These are phyloP conservation scores for Colletotrichum kahawae DNA, from an alignment of 2,329 filamentous ascomycete species.

Conservation along the genomic window DNA sequence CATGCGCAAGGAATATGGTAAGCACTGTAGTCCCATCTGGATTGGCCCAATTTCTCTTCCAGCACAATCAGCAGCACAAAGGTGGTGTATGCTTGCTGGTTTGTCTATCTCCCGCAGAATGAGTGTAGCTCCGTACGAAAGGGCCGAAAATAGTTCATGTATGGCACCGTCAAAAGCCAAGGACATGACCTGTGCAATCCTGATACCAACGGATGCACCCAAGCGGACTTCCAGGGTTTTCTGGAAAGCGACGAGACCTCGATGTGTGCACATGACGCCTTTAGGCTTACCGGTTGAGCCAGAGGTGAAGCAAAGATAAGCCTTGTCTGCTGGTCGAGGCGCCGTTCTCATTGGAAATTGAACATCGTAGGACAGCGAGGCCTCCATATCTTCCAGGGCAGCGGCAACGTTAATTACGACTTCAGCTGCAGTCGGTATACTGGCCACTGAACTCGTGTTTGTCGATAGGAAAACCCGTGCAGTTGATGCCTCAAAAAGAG, in stretches of 20 bases:
- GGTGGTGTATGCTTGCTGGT: constrained; percentile 32
- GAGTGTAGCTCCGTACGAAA: constrained; percentile 43
- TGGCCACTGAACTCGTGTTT: not conserved
- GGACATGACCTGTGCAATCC: constrained; percentile 45
- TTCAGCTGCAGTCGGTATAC: not conserved
- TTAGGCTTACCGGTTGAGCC: constrained; percentile 49
- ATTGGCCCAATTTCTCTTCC: not conserved
- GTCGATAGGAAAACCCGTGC: constrained; percentile 30
- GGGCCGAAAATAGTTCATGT: constrained; percentile 41
- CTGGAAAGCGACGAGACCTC: not conserved
- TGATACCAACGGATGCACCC: not conserved
- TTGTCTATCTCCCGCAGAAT: constrained; percentile 28
- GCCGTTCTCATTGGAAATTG: not conserved
- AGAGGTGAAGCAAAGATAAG: constrained; percentile 50
- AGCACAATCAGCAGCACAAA: constrained; percentile 30
- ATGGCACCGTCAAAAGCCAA: constrained; percentile 49
- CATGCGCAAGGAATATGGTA: not conserved
- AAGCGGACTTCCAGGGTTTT: not conserved
- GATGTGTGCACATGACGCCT: constrained; percentile 40
- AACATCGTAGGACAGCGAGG: not conserved
- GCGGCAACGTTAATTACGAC: not conserved
- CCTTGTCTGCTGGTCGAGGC: constrained; percentile 16
- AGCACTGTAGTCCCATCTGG: not conserved
- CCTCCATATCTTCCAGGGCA: not conserved
- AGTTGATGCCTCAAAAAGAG: constrained; percentile 26